phyloP scores from a whole-genome alignment of 345 rosid genomes.

The Populus euphratica region DNA sequence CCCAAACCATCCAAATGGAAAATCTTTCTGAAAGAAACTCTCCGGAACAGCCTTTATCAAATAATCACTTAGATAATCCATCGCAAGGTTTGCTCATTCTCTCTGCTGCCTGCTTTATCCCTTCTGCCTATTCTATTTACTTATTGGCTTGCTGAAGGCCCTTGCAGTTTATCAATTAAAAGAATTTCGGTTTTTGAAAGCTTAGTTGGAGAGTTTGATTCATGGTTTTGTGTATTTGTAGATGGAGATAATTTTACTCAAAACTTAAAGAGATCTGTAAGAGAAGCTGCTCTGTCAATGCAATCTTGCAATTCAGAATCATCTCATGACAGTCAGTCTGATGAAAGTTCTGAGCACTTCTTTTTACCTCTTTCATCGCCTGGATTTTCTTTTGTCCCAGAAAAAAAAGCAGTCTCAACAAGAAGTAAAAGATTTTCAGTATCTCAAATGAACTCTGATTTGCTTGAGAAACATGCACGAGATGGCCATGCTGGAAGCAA shows the following conservation, averaged over 20 bases:
- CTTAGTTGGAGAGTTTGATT: conserved; percentile 15
- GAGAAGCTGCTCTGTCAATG: conserved; percentile 77
- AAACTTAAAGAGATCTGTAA: conserved; percentile 82
- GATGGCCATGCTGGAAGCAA: conserved; percentile 49
- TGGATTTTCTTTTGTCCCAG: conserved; percentile 55
- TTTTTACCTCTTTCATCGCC: conserved; percentile 66
- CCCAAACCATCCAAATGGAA: conserved; percentile 62
- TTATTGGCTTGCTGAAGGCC: not conserved
- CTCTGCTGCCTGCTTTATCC: not conserved
- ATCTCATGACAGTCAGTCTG: conserved; percentile 63
- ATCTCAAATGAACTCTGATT: conserved; percentile 47
- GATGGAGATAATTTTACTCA: conserved; percentile 61
- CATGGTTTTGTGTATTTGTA: conserved; percentile 38
- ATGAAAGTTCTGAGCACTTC: conserved; percentile 80
- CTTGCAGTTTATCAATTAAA: conserved; percentile 2
- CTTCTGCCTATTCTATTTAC: not conserved
- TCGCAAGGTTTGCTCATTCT: conserved; percentile 54
- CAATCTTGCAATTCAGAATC: conserved; percentile 63
- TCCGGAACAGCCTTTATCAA: conserved; percentile 48
- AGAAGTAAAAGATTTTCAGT: conserved; percentile 53
- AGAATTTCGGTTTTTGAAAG: not conserved
- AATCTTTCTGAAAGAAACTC: conserved; percentile 54
- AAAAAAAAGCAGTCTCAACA: conserved; percentile 42
- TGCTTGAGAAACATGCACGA: conserved; percentile 37
- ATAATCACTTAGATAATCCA: conserved; percentile 43